A percentile compares a stretch with the other conserved stretches of the same genome.
Conservation (phyloP, 225 moss, liverwort and hornwort species). For the Physcomitrium patens region DNA sequence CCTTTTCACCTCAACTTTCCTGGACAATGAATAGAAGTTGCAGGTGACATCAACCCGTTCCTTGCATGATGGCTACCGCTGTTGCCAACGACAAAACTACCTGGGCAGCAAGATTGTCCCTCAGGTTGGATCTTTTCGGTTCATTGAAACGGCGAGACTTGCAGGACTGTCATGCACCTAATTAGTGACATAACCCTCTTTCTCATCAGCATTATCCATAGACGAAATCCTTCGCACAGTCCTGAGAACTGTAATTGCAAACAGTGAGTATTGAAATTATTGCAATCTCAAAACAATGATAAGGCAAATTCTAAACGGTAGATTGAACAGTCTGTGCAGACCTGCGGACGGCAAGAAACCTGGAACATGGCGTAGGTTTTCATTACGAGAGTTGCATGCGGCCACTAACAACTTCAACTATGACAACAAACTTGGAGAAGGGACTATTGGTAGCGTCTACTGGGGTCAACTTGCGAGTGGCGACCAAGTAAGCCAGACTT, state of each 20-base stretch:
- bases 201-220: neutral
- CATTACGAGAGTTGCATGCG: slow-evolving; percentile 87
- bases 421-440: slow-evolving; percentile 96
- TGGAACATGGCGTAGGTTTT: slow-evolving; percentile 89
- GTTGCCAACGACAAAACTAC: neutral
- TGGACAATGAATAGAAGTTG: neutral
- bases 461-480: slow-evolving; percentile 94
- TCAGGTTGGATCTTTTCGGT: neutral
- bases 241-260: neutral
- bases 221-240: neutral
- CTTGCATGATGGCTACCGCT: neutral
- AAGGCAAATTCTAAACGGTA: neutral
- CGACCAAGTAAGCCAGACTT: slow-evolving; percentile 66
- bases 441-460: slow-evolving; percentile 88
- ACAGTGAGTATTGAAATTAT: neutral
- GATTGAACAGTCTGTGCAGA: slow-evolving; percentile 55
- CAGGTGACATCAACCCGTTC: neutral
- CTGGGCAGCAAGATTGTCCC: neutral
- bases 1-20: neutral
- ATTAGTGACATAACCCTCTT: neutral
- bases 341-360: slow-evolving; percentile 60
- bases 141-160: neutral
- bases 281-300: neutral
- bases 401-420: slow-evolving; percentile 99
- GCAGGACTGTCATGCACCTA: neutral